A percentile compares a stretch with the other conserved stretches of the same genome.
Evolutionary conservation across 805 yeast genomes (phyloP).

Genomic region (Ogataea angusta): DNA sequence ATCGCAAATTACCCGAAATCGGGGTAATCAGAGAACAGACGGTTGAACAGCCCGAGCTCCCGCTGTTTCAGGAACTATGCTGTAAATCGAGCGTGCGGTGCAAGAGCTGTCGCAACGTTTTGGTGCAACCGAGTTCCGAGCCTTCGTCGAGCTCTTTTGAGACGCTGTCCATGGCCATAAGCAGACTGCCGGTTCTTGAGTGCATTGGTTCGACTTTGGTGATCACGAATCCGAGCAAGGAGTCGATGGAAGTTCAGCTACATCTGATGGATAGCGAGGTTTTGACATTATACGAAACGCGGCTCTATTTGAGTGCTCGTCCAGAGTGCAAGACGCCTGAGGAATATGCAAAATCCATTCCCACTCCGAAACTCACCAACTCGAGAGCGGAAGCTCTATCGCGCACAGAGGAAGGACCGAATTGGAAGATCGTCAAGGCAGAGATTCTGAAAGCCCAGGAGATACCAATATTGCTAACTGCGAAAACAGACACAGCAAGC

Average conservation of each 20-base stretch:
- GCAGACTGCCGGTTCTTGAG: conserved; percentile 23
- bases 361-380: neutral
- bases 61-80: conserved; percentile 19
- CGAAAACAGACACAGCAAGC: neutral
- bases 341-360: conserved; percentile 4
- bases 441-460: neutral
- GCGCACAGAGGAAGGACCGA: conserved; percentile 2
- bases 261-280: no score
- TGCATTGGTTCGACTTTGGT: conserved; percentile 1
- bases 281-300: neutral
- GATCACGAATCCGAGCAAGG: neutral
- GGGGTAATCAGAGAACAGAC: neutral
- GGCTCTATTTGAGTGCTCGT: neutral
- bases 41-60: conserved; percentile 7
- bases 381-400: conserved; percentile 1
- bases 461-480: neutral
- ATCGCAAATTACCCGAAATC: conserved; percentile 6
- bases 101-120: conserved; percentile 19
- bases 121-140: conserved; percentile 21
- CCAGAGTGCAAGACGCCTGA: conserved; percentile 1
- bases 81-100: conserved; percentile 19
- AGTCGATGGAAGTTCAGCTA: conserved; percentile 9
- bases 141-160: conserved; percentile 18
- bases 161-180: conserved; percentile 15
- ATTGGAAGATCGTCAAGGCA: neutral